These are phyloP conservation scores for Trichosporon coremiiforme DNA, from an alignment of 1,284 basidiomycete species.

Conservation along the genomic window DNA sequence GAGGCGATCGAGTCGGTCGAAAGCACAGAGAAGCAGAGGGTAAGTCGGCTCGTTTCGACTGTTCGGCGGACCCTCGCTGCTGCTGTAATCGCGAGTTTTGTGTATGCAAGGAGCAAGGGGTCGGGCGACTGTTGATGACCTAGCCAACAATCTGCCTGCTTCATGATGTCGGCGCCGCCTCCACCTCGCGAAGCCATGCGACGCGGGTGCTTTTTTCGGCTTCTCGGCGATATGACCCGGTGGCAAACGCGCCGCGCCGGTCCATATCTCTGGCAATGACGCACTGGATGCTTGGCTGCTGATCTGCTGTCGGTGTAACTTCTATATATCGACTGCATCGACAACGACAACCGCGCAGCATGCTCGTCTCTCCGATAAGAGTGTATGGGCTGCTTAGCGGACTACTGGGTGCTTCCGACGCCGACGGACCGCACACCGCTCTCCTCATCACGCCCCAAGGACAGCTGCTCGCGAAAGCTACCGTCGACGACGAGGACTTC, in stretches of 20 bases:
- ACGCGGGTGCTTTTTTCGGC: slow-evolving; percentile 20
- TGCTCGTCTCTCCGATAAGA: slow-evolving; percentile 33
- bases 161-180: background rate
- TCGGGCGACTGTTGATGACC: background rate
- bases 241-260: slow-evolving; percentile 3
- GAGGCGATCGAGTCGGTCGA: slow-evolving; percentile 13
- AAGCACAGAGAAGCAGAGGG: background rate
- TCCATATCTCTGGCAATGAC: slow-evolving; percentile 7
- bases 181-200: slow-evolving; percentile 17
- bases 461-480: slow-evolving; percentile 35
- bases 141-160: background rate
- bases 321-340: background rate
- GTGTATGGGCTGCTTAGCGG: slow-evolving; percentile 26
- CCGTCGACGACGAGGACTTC: slow-evolving; percentile 26
- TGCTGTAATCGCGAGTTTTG: slow-evolving; percentile 11
- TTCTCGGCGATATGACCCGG: slow-evolving; percentile 21
- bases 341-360: slow-evolving; percentile 4
- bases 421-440: slow-evolving; percentile 37
- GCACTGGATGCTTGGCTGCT: background rate
- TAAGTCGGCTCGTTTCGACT: background rate
- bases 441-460: slow-evolving; percentile 43
- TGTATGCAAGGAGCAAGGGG: background rate
- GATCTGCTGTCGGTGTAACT: background rate
- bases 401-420: slow-evolving; percentile 24
- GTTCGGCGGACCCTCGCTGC: background rate